Percentiles rank a stretch among this genome's conserved stretches.
Evolutionary conservation across 345 rosid genomes (phyloP).

Genomic region (Arabidopsis thaliana): TAIR10.1 NC_003076.8:24264501-24265000

Average conservation of each 20-base stretch:
- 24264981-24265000: conserved; percentile 49
- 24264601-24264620: conserved; percentile 28
- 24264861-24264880: conserved; percentile 34
- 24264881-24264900: conserved; percentile 30
- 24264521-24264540: neutral
- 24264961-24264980: conserved; percentile 38
- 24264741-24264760: conserved; percentile 30
- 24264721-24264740: conserved; percentile 19
- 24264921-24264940: conserved; percentile 45
- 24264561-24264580: conserved; percentile 25
- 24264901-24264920: conserved; percentile 36
- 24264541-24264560: conserved; percentile 2
- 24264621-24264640: conserved; percentile 24
- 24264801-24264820: conserved; percentile 30
- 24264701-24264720: conserved; percentile 23
- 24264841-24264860: conserved; percentile 37
- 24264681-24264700: conserved; percentile 31
- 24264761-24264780: conserved; percentile 34
- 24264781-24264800: conserved; percentile 7
- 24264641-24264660: conserved; percentile 22
- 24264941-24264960: conserved; percentile 54
- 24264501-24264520: neutral
- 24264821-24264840: conserved; percentile 30
- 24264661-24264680: neutral
- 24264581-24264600: conserved; percentile 5